Evolutionary conservation across 139 green algal genomes (phyloP), one percentile per base, ranked within the genome.

Genomic region (Chlamydomonas schloesseri): DNA sequence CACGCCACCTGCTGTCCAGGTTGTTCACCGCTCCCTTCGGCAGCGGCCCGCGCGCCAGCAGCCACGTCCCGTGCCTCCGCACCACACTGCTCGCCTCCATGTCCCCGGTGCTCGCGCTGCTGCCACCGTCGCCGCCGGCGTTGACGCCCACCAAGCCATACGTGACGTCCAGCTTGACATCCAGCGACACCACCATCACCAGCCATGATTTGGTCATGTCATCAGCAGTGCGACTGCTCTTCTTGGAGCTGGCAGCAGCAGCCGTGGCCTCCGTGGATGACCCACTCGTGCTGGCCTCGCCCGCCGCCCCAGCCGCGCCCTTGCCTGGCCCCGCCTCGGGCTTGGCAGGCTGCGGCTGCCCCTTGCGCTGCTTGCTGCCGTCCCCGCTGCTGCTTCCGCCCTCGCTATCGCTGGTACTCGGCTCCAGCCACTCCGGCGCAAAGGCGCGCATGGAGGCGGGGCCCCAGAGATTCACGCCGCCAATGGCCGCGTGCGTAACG

Each of bases 41-140:
- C 82, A 88, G 72, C 46, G 82, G 82, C 23, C 82, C 82, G 3
- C 82, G 71, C n/a, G 72, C 82, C 29, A 82, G n/a, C 60, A 88
- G 64, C 82, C 82, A 88, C 2, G 46, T 69, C 10, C 82, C 82
- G 36, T 5, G 24, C 42, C 72, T 57, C 47, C 37, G 58, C 58
- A 88, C 71, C 47, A n/a, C 17, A 11, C 18, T 26, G 17, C 5
- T 50, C 20, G 26, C 50, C 33, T 13, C 31, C 57, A 26, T 20
- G 26, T 11, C 57, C n/a, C 28, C 20, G 29, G 29, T 68, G 26
- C 24, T 72, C 42, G 15, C 55, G 4, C 78, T 46, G 23, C 65
- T 29, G 42, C 77, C 62, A 6, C 5, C 78, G 5, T 8, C 65
- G 23, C 47, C 65, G n/a, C 3, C n/a, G 13, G n/a, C 65, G 65